phyloP scores from a whole-genome alignment of 768 basidiomycete species.

The Pisolithus sp. region DNA sequence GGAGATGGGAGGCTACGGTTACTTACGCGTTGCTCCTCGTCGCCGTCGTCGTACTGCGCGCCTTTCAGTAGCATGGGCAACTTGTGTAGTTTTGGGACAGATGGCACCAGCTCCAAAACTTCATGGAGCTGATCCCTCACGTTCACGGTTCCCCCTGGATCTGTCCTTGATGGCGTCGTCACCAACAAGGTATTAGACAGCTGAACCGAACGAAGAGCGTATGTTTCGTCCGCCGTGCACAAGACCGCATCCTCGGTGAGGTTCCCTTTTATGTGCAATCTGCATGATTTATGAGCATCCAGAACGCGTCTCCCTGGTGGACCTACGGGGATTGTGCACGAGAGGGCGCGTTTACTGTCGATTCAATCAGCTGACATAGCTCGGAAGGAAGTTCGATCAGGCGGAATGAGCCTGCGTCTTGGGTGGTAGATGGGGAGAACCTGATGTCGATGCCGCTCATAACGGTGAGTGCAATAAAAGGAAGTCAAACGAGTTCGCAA shows the following conservation, averaged over 20 bases:
- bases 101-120: slow-evolving; percentile 72
- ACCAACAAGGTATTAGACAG: slow-evolving; percentile 86
- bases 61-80: slow-evolving; percentile 56
- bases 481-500: too few species aligned
- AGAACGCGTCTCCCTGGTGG: not conserved
- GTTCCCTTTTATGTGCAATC: slow-evolving; percentile 76
- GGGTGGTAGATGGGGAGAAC: slow-evolving; percentile 44
- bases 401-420: slow-evolving; percentile 52
- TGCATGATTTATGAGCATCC: slow-evolving; percentile 19
- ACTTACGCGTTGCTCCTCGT: slow-evolving; percentile 36
- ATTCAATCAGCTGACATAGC: slow-evolving; percentile 55
- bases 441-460: slow-evolving; percentile 34
- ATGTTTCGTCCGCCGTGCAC: slow-evolving; percentile 80
- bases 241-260: slow-evolving; percentile 82
- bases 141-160: slow-evolving; percentile 41
- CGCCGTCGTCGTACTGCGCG: slow-evolving; percentile 62
- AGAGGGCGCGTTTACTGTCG: slow-evolving; percentile 32
- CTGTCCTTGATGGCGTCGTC: slow-evolving; percentile 42
- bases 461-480: not conserved
- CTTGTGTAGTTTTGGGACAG: slow-evolving; percentile 72
- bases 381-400: slow-evolving; percentile 72
- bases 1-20: not conserved
- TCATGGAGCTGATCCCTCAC: slow-evolving; percentile 80
- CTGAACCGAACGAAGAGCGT: slow-evolving; percentile 73
- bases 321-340: slow-evolving; percentile 23